Conservation (phyloP, 345 rosid species). For the Camelina laxa region DNA sequence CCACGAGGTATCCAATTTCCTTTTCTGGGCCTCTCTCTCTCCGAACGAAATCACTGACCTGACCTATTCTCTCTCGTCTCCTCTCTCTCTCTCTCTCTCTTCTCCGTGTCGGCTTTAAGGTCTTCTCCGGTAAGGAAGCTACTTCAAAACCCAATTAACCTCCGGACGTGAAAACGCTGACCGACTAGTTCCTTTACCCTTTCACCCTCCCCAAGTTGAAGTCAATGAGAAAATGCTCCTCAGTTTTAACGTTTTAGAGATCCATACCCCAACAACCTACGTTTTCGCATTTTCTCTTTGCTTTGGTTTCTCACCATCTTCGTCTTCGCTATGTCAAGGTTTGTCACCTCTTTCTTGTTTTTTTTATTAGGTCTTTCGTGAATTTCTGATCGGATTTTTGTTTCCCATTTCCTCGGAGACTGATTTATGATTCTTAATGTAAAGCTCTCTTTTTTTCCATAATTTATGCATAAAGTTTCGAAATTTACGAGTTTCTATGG, state of each 20-base stretch:
- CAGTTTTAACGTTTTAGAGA: constrained; percentile 31
- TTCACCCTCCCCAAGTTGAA: background rate
- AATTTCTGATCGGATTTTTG: constrained; percentile 21
- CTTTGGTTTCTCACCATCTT: constrained; percentile 28
- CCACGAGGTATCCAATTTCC: constrained; percentile 21
- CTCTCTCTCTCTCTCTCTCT: constrained; percentile 26
- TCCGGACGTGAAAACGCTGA: constrained; percentile 20
- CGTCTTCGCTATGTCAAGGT: constrained; percentile 45
- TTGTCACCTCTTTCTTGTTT: constrained; percentile 9
- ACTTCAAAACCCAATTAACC: constrained; percentile 26
- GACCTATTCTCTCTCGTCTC: constrained; percentile 34
- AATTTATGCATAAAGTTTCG: constrained; percentile 20
- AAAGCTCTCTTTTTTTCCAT: background rate
- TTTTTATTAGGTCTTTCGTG: background rate
- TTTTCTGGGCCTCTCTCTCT: constrained; percentile 39
- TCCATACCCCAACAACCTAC: constrained; percentile 14
- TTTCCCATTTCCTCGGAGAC: constrained; percentile 41
- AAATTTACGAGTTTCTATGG: constrained; percentile 8
- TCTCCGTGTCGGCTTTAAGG: constrained; percentile 36
- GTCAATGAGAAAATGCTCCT: constrained; percentile 48
- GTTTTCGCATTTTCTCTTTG: constrained; percentile 18
- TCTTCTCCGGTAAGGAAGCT: constrained; percentile 34
- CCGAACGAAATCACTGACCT: constrained; percentile 22
- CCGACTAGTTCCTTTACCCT: background rate
- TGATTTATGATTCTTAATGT: constrained; percentile 11